Evolutionary conservation across 768 basidiomycete genomes (phyloP), one percentile per base, ranked within the genome.

Genomic region (Suillus occidentalis): DNA sequence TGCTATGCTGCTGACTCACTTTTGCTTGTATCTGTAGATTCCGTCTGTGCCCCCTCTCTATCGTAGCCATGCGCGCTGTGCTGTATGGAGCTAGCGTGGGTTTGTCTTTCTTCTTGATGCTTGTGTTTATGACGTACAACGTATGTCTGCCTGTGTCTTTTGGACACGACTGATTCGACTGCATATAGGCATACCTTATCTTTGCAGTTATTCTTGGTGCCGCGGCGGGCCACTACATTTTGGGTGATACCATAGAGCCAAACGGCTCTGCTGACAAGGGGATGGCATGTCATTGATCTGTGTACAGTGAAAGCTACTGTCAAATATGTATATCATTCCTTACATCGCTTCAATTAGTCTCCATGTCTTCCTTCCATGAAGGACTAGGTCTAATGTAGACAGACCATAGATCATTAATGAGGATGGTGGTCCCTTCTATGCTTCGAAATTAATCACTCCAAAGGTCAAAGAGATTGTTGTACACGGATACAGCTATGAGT

Each of bases 91-190:
- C 82, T 5, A 86, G 86, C 3, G 87, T 94, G 25, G 89, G 89
- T 75, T 75, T 94, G 65, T 92, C 92, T 42, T 92, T 91, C 82
- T 93, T 94, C 85, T 85, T 94, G 73, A 97, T 97, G 95, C 81
- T 97, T 64, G 88, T 97, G 47, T 95, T 94, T 77, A 97, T 97
- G 95, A 97, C 95, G 6, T 97, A 96, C 79, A 97, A 97, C 69
- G 93, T 94, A 65, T 72, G 91, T 79, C 28, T 20, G 36, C 47
- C 8, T 47, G 22, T 58, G 56, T 14, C 64, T 52, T 9, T 50
- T 3, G 12, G 45, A 5, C 22, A 68, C 47, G 8, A 63, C 53
- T 60, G 60, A 20, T 52, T 25, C 20, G 9, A 25, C 59, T 36
- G 13, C 20, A 39, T 55, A 2, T 68, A 95, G 94, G 94, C 90